Base-by-base conservation (phyloP, 2,329 filamentous ascomycete genomes). In the Penicillium sclerotigenum region DNA sequence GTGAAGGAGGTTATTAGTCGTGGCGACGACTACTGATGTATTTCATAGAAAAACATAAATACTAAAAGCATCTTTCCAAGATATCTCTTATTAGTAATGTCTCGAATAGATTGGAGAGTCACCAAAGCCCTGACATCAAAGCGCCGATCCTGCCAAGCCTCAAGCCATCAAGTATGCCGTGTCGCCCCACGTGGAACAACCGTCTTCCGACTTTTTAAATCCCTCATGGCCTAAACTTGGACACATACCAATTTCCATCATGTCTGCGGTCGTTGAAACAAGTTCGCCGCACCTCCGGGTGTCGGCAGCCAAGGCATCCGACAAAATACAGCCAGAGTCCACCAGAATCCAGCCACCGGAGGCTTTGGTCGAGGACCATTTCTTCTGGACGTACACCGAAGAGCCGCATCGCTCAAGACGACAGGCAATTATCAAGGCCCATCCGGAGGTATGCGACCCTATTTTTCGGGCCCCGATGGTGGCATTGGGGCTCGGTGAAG, bases 341-440 rank as follows among this genome's bases (percentile, higher is more conserved):
- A 42, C 60, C 43, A 65, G 66, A 65, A 65, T 66, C 47, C 56
- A 69, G 45, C 69, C 72, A 48, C 70, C 72, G 33, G 64, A 70
- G 42, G 52, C 61, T 31, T 62, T 68, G 5, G 68, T 72, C 8
- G 76, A 77, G 16, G 77, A 86, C 60, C 82, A 87, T 73, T 97
- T 97, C 81, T 96, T 96, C 79, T 97, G 95, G 94, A 96, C 94
- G 38, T 97, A 99, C 73, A 97, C 94, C 10, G 94, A 99, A 75
- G 94, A 99, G 77, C 94, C 94, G 59, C 94, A 99, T 76, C 86
- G 91, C 65, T 94, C 93, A 31, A 83, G 94, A 65, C 85, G 94
- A 55, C 85, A 93, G 66, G 91, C 91, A 59, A 99, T 99, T 68
- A 97, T 99, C 77, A 97, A 97, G 79, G 92, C 93, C 53, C 93